Conservation (phyloP, 208 protist species). For the Entamoeba nuttalli region DNA sequence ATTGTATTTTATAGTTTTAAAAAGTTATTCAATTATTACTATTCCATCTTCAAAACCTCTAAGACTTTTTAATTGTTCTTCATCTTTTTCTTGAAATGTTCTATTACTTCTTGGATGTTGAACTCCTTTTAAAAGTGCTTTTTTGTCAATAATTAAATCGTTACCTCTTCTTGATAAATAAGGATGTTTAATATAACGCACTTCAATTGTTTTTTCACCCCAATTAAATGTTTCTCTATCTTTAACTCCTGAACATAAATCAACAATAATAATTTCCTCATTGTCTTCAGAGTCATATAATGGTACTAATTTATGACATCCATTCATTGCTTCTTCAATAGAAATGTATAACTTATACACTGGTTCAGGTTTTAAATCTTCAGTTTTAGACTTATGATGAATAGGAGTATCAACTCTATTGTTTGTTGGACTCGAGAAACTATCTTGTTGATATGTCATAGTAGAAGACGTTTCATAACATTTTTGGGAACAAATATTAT, state of each 20-base stretch:
- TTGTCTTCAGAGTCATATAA: background rate
- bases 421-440: too few species aligned
- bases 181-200: background rate
- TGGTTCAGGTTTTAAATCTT: too few species aligned
- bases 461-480: too few species aligned
- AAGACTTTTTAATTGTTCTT: background rate
- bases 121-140: background rate
- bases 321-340: background rate
- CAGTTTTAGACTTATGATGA: too few species aligned
- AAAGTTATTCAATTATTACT: background rate
- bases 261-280: background rate
- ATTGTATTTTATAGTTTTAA: too few species aligned
- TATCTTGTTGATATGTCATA: too few species aligned
- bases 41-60: background rate
- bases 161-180: background rate
- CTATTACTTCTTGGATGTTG: background rate
- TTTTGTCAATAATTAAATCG: background rate
- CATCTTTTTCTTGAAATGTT: background rate
- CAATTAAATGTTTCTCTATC: background rate
- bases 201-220: background rate
- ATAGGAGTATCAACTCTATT: too few species aligned
- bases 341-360: background rate
- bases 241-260: background rate
- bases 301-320: background rate
- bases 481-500: too few species aligned